Conservation (phyloP, 257 asterid species). For the Penstemon eatonii region DNA sequence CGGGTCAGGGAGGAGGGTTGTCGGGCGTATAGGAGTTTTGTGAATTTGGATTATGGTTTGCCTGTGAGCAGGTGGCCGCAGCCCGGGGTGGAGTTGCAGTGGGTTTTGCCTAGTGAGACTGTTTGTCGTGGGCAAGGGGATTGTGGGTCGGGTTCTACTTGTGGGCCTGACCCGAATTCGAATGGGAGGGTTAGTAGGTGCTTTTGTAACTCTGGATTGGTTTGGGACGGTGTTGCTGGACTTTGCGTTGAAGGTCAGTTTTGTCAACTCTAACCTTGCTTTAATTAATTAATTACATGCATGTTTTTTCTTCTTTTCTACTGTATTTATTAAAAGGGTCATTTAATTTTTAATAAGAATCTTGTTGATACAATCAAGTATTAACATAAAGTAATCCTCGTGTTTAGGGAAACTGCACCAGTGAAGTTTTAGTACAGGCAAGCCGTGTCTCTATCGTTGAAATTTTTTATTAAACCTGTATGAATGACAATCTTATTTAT, state of each 20-base stretch:
- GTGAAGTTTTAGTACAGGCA: too few species aligned
- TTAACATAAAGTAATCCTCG: too few species aligned
- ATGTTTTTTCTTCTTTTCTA: not conserved
- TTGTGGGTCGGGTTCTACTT: slow-evolving; percentile 66
- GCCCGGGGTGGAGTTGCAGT: slow-evolving; percentile 77
- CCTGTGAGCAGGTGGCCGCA: slow-evolving; percentile 69
- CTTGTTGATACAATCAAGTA: too few species aligned
- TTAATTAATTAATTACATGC: not conserved
- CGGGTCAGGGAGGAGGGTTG: slow-evolving; percentile 59
- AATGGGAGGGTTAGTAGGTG: slow-evolving; percentile 48
- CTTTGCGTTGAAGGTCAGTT: slow-evolving; percentile 54
- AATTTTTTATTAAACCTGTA: too few species aligned
- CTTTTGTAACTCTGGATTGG: slow-evolving; percentile 61
- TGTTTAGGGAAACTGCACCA: too few species aligned
- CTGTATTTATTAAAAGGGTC: not conserved
- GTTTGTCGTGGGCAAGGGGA: slow-evolving; percentile 51
- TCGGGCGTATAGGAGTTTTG: slow-evolving; percentile 80
- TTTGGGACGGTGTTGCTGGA: slow-evolving; percentile 71
- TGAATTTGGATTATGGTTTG: slow-evolving; percentile 51
- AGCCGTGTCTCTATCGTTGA: too few species aligned
- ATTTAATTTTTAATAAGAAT: too few species aligned
- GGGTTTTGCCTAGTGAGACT: slow-evolving; percentile 74
- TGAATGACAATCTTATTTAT: too few species aligned
- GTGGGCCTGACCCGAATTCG: slow-evolving; percentile 52
- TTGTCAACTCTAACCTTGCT: not conserved